Evolutionary conservation across 805 yeast genomes (phyloP).

Genomic region (Teunomyces stri): DNA sequence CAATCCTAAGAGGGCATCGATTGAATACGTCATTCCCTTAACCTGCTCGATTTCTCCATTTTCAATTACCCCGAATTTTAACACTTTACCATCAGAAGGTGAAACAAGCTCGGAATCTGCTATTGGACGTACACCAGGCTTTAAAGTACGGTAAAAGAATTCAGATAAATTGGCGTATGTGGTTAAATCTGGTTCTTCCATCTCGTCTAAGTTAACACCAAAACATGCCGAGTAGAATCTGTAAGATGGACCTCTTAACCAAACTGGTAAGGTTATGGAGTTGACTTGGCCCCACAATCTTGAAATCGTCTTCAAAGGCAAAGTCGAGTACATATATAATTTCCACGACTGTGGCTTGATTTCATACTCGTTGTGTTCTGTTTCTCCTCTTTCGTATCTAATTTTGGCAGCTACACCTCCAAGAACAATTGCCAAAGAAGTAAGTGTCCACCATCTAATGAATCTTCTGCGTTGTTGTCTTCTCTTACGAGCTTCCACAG

Average conservation of each 20-base stretch:
- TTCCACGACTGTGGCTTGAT: conserved; percentile 82
- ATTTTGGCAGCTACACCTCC: conserved; percentile 54
- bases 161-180: conserved; percentile 81
- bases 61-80: conserved; percentile 77
- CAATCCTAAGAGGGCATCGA: conserved; percentile 82
- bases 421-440: conserved; percentile 50
- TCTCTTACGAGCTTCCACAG: conserved; percentile 39
- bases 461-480: conserved; percentile 41
- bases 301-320: conserved; percentile 88
- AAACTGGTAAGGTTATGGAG: conserved; percentile 75
- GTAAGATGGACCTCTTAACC: conserved; percentile 84
- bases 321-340: conserved; percentile 80
- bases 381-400: conserved; percentile 31
- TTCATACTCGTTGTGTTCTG: conserved; percentile 36
- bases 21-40: conserved; percentile 90
- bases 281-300: conserved; percentile 94
- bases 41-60: conserved; percentile 94
- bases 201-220: conserved; percentile 87
- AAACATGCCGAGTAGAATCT: conserved; percentile 73
- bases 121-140: conserved; percentile 77
- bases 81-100: conserved; percentile 91
- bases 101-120: conserved; percentile 66
- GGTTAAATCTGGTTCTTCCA: conserved; percentile 75
- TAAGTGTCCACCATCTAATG: conserved; percentile 53
- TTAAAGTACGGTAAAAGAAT: conserved; percentile 82